Evolutionary conservation across 2,329 filamentous ascomycete genomes (phyloP).

Genomic region (Colletotrichum magnum): DNA sequence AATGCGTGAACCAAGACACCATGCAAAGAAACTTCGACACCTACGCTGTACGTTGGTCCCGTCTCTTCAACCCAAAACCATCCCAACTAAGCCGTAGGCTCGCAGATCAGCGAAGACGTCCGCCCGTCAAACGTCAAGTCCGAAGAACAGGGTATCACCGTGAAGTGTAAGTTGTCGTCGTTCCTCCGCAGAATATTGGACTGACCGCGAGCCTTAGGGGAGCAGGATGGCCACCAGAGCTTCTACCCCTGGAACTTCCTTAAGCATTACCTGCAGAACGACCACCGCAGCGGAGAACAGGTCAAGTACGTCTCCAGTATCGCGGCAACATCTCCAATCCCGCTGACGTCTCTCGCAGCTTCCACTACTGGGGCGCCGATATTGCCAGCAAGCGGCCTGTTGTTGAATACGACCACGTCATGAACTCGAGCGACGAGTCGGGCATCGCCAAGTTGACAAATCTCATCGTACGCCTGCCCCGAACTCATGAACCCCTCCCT

Average conservation of each 20-base stretch:
- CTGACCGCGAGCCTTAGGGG: constrained; percentile 64
- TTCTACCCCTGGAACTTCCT: constrained; percentile 77
- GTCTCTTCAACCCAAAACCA: not conserved
- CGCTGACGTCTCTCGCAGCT: constrained; percentile 36
- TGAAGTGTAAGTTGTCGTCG: constrained; percentile 48
- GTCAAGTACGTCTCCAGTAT: constrained; percentile 47
- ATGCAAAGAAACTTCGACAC: constrained; percentile 59
- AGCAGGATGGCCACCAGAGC: constrained; percentile 77
- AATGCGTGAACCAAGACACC: constrained; percentile 59
- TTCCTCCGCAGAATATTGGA: too few species aligned
- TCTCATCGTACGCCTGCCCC: constrained; percentile 67
- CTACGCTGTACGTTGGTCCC: constrained; percentile 50
- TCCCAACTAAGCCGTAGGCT: not conserved
- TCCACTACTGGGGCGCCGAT: constrained; percentile 48
- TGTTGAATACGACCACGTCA: constrained; percentile 73
- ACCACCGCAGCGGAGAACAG: constrained; percentile 51
- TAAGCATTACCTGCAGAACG: constrained; percentile 56
- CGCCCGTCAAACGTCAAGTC: constrained; percentile 46
- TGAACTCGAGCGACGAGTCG: constrained; percentile 62
- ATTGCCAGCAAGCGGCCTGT: constrained; percentile 66
- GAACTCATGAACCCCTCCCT: not conserved
- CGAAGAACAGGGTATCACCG: constrained; percentile 48
- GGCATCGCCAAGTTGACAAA: constrained; percentile 74
- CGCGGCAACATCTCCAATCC: not conserved
- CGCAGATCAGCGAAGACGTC: constrained; percentile 51